phyloP scores from a whole-genome alignment of 1,284 basidiomycete species.

The Leccinum colubrinum region DNA sequence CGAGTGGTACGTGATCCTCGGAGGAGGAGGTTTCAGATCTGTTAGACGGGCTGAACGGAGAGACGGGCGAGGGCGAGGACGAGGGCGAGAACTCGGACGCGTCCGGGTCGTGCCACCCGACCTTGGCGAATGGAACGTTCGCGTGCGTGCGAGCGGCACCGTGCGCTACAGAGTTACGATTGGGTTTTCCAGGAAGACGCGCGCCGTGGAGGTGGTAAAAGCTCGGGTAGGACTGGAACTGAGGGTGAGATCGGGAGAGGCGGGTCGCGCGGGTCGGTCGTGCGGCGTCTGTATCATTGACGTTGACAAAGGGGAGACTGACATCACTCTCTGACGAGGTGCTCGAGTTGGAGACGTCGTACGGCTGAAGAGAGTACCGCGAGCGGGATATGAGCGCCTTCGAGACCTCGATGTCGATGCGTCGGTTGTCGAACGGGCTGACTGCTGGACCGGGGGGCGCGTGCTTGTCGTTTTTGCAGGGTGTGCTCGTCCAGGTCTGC shows the following conservation, averaged over 20 bases:
- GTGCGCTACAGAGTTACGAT: not conserved
- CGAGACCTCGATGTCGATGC: constrained; percentile 12
- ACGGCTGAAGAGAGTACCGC: constrained; percentile 15
- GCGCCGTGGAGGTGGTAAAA: constrained; percentile 20
- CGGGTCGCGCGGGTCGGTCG: not conserved
- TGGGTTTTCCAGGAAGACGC: constrained; percentile 19
- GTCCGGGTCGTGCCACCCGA: constrained; percentile 15
- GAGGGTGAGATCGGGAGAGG: constrained; percentile 1
- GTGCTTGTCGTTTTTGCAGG: constrained; percentile 10
- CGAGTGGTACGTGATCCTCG: constrained; percentile 23
- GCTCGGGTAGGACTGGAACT: constrained; percentile 18
- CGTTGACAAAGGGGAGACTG: not conserved
- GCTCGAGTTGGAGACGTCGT: constrained; percentile 7
- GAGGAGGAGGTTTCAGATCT: constrained; percentile 7
- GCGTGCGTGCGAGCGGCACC: constrained; percentile 4
- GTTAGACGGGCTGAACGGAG: constrained; percentile 20
- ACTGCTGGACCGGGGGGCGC: not conserved
- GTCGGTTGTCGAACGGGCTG: constrained; percentile 8
- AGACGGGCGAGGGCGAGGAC: constrained; percentile 13
- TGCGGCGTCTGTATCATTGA: not conserved
- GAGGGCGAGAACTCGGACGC: constrained; percentile 7
- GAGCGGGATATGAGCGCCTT: constrained; percentile 26
- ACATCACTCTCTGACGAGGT: not conserved
- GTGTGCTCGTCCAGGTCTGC: constrained; percentile 30
- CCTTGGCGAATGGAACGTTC: not conserved